Evolutionary conservation across 1,284 basidiomycete species (phyloP), one percentile per base, ranked within the genome.

Genomic region (Psilocybe mexicana): DNA sequence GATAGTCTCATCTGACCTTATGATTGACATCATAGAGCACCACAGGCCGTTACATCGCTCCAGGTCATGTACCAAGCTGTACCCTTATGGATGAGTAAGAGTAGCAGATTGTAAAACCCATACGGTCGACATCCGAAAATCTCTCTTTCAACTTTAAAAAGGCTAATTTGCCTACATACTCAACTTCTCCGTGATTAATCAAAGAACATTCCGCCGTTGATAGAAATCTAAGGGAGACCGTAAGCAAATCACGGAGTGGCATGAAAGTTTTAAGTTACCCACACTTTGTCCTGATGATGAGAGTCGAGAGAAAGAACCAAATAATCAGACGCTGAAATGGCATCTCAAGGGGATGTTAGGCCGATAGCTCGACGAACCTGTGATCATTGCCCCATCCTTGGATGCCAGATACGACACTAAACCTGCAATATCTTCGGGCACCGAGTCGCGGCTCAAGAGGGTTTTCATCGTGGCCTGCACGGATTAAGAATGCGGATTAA

Each of bases 141-240:
- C 4, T 8, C 30, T 6, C 30, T 33, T 33, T 33, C 8, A 33
- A 33, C 30, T 33, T 33, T 33, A 6, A 33, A 33, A 33, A 33
- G 18, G 18, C 18, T 18, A 18, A 18, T 18, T 33, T 33, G 4
- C 8, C 8, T 4, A 33, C 30, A 33, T 33, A 8, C 5, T 6
- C 30, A 30, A 25, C 24, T 1, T 30, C 25, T n/a, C 6, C 4
- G 6, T 44, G 24, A 8, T 53, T 51, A 80, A 65, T 67, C 65
- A 35, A 62, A 69, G 50, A 61, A 65, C 46, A 45, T 55, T 11
- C 67, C 65, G 43, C 63, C 63, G 24, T 68, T 68, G 46, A 68
- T 63, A 26, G 60, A 66, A n/a, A 68, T 50, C 67, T 68, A 48
- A n/a, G 10, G 12, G 35, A 44, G 11, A 43, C 18, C n/a, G 40